Conservation (phyloP, 176 grass and related monocot genomes). For the Oryza meyeriana region DNA sequence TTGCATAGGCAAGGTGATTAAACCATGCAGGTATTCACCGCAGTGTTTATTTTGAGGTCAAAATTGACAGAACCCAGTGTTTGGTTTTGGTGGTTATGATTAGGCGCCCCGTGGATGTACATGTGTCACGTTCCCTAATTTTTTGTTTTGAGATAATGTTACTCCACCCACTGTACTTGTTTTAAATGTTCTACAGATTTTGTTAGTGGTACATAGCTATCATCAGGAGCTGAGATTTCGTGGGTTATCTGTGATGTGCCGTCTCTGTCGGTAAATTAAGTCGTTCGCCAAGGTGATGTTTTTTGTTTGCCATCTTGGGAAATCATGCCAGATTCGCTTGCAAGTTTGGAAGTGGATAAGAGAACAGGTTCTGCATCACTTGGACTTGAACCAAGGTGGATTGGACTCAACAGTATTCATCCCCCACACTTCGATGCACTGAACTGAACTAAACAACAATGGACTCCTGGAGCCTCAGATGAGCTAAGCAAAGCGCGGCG, state of each 20-base stretch:
- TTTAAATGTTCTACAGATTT: not conserved
- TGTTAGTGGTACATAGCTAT: conserved; percentile 19
- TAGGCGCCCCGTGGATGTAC: not conserved
- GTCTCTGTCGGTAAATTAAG: not conserved
- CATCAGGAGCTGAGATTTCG: not conserved
- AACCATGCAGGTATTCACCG: not conserved
- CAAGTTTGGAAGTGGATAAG: not conserved
- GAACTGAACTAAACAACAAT: no score
- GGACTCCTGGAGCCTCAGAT: no score
- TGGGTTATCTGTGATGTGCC: not conserved
- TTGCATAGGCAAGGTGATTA: not conserved
- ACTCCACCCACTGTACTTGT: not conserved
- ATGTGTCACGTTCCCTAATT: not conserved
- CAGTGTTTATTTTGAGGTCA: not conserved
- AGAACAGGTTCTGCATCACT: no score
- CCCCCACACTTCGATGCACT: no score
- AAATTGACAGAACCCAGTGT: not conserved
- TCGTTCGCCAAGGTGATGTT: not conserved
- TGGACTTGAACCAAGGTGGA: no score
- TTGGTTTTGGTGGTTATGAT: not conserved
- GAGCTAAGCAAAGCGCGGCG: no score
- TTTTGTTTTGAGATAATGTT: not conserved
- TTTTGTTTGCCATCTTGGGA: not conserved
- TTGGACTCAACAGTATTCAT: no score
- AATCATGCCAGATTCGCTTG: not conserved